Conservation (phyloP, 2,329 filamentous ascomycete species). For the Exutisphaerella laricina region DNA sequence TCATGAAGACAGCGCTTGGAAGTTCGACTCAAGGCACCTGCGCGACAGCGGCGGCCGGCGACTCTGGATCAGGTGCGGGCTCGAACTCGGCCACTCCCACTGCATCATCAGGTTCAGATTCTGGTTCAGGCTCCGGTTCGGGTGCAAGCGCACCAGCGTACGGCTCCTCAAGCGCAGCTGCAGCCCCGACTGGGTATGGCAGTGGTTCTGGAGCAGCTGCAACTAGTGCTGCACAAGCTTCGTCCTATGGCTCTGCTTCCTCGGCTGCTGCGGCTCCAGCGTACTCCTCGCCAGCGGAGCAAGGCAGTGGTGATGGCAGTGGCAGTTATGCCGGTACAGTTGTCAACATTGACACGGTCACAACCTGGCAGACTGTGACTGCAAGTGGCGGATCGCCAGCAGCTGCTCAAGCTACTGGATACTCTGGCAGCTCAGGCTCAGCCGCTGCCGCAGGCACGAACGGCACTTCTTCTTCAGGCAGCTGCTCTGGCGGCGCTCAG, state of each 20-base stretch:
- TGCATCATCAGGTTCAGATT: constrained; percentile 3
- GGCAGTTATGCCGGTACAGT: constrained; percentile 1
- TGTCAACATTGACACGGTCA: constrained; percentile 12
- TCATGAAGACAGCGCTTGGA: constrained; percentile 13
- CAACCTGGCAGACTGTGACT: constrained; percentile 16
- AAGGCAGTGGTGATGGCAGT: constrained; percentile 1
- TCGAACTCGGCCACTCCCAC: not conserved
- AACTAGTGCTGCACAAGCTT: not conserved
- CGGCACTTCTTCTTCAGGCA: constrained; percentile 10
- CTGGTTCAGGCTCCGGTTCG: constrained; percentile 10
- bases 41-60: constrained; percentile 5
- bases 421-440: constrained; percentile 9
- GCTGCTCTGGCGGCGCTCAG: constrained; percentile 11
- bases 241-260: constrained; percentile 1
- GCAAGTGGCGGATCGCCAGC: constrained; percentile 9
- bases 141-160: not conserved
- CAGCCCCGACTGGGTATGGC: constrained; percentile 5
- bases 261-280: constrained; percentile 5
- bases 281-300: constrained; percentile 2
- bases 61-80: constrained; percentile 6
- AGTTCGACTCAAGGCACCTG: constrained; percentile 10
- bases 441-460: constrained; percentile 1
- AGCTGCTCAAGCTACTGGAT: constrained; percentile 8
- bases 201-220: not conserved
- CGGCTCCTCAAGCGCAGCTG: constrained; percentile 5